Evolutionary conservation across 192 early-diverging fungal species (phyloP), one percentile per base, ranked within the genome.

Genomic region (Backusella circina): DNA sequence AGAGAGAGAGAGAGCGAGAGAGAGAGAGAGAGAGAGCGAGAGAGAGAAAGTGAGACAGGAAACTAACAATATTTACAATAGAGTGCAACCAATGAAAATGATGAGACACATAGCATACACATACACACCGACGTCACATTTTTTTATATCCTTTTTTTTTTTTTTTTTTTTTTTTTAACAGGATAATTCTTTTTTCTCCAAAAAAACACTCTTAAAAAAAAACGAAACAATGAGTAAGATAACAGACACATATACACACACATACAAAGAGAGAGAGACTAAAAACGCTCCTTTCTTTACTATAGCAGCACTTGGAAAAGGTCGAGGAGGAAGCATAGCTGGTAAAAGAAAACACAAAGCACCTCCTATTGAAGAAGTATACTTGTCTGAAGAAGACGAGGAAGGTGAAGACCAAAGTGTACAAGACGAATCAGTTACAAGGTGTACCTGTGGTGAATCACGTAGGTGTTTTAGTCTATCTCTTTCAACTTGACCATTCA

Each of bases 361-460:
- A 57, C 44, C 44, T 47, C 44, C 44, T 16, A 5, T 47, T 47
- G 54, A 57, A 26, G 21, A 21, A 28, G n/a, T 57, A 26, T 57
- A 13, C 18, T n/a, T 57, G 23, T 57, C 54, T 57, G 54, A 57
- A 26, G 54, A 57, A 57, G 54, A 57, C 18, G 54, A 57, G 12
- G 54, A 57, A n/a, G n/a, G n/a, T 23, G 54, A 57, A 26, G 54
- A 57, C 9, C 21, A 26, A 28, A 57, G 54, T 26, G 23, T 26
- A 57, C 54, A 85, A 68, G 84, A 79, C 26, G 75, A 75, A 41
- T 85, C 84, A 21, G 77, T 81, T 31, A 88, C 86, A n/a, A 83
- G 86, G 47, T 88, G 86, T 44, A 78, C 86, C 33, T 88, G 86
- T 64, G 82, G 84, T 35, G 79, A 84, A 72, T 80, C 82, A 76